Percentiles rank a stretch among this genome's conserved stretches.
These are phyloP conservation scores for Pyrenochaeta sp. DNA, from an alignment of 2,329 filamentous ascomycete species.

Conservation along the genomic window DNA sequence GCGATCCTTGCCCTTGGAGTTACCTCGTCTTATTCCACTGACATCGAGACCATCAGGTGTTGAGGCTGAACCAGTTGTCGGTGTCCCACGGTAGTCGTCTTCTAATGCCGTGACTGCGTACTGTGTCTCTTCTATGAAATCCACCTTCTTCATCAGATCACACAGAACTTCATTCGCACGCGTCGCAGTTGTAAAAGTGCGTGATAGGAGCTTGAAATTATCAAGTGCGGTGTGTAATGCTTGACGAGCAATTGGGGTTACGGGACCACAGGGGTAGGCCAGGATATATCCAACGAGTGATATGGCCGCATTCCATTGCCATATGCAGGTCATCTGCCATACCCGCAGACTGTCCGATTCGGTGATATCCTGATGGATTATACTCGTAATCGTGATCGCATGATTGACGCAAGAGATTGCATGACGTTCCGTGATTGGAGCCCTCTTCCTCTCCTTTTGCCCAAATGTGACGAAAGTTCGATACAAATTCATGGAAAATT, in stretches of 20 bases:
- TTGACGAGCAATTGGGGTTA: conserved; percentile 37
- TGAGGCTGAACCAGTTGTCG: conserved; percentile 1
- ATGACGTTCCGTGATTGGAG: conserved; percentile 7
- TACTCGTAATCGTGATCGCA: conserved; percentile 25
- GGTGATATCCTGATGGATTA: conserved; percentile 24
- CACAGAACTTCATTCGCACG: conserved; percentile 45
- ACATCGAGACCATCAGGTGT: no score
- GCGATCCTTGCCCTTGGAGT: no score
- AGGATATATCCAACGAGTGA: conserved; percentile 53
- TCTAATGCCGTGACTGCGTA: no score
- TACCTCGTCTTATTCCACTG: no score
- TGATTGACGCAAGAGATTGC: conserved; percentile 26
- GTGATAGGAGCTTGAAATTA: conserved; percentile 49
- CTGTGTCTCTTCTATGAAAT: no score
- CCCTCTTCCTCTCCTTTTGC: not conserved
- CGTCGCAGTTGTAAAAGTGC: conserved; percentile 38
- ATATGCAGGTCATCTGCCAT: conserved; percentile 52
- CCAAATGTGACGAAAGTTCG: conserved; percentile 34
- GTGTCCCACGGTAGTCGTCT: no score
- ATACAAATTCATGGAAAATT: conserved; percentile 26
- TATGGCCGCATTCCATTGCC: conserved; percentile 54
- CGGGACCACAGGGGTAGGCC: conserved; percentile 44
- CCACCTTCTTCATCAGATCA: conserved; percentile 39
- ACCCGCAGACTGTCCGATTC: conserved; percentile 28
- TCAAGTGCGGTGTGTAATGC: conserved; percentile 45